Evolutionary conservation across 2,329 filamentous ascomycete species (phyloP).

Genomic region (Aspergillus unguis): DNA sequence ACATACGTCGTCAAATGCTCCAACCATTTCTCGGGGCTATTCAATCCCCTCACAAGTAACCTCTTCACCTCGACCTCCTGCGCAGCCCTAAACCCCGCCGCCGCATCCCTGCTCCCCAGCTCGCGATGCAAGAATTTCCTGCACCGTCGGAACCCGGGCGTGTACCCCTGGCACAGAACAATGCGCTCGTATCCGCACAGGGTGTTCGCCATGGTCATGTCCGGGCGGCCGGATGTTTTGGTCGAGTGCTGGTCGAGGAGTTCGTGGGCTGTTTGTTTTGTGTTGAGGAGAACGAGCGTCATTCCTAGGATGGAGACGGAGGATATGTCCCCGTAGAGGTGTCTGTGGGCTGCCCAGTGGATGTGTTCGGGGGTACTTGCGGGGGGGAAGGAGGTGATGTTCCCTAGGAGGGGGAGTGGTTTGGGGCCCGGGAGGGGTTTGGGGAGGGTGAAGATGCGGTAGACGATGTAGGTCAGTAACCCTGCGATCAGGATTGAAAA

Average conservation of each 20-base stretch:
- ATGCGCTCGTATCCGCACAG: constrained; percentile 42
- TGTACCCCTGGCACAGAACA: constrained; percentile 35
- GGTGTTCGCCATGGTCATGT: constrained; percentile 28
- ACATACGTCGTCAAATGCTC: constrained; percentile 39
- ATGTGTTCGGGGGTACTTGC: constrained; percentile 34
- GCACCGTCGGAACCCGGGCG: constrained; percentile 36
- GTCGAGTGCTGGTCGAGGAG: constrained; percentile 31
- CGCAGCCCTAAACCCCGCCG: constrained; percentile 38
- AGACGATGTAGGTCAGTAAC: neutral
- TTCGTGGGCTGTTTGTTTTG: constrained; percentile 25
- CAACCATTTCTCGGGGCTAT: constrained; percentile 38
- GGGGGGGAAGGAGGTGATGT: constrained; percentile 46
- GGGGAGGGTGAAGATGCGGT: neutral
- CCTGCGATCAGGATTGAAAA: neutral
- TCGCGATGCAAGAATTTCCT: constrained; percentile 46
- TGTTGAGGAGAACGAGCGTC: constrained; percentile 34
- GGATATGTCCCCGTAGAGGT: constrained; percentile 35
- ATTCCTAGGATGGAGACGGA: constrained; percentile 33
- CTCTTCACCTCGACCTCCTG: constrained; percentile 45
- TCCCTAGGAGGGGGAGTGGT: constrained; percentile 47
- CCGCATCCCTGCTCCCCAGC: constrained; percentile 43
- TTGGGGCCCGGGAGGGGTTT: constrained; percentile 49
- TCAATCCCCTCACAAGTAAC: constrained; percentile 43
- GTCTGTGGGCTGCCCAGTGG: constrained; percentile 43
- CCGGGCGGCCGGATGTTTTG: constrained; percentile 26